Evolutionary conservation across 306 rosid species (phyloP).

Genomic region (Carpinus viminea): DNA sequence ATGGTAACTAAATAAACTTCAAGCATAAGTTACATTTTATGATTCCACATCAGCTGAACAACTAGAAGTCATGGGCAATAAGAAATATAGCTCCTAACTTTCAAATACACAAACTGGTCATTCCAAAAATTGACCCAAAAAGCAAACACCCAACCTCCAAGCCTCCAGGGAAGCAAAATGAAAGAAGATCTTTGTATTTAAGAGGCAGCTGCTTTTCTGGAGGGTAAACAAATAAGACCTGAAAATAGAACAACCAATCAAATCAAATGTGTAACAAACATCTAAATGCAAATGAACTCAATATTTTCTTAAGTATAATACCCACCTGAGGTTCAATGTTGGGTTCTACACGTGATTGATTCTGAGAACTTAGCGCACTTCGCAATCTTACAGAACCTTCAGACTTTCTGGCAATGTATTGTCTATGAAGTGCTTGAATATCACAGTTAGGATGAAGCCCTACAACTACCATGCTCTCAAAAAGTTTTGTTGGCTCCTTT

Average conservation of each 20-base stretch:
- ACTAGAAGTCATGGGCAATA: not conserved
- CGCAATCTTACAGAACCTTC: slow-evolving; percentile 71
- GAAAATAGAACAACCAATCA: slow-evolving; percentile 17
- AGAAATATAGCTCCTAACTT: not conserved
- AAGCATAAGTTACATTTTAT: not conserved
- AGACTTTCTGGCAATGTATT: slow-evolving; percentile 57
- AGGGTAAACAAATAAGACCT: slow-evolving; percentile 92
- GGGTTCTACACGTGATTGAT: slow-evolving; percentile 76
- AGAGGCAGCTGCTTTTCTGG: slow-evolving; percentile 83
- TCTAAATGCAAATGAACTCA: slow-evolving; percentile 7
- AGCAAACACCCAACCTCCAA: slow-evolving; percentile 66
- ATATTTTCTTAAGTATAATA: slow-evolving; percentile 7
- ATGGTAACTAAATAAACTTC: slow-evolving; percentile 1
- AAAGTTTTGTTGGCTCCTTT: slow-evolving; percentile 84
- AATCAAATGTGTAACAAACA: not conserved
- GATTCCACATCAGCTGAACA: not conserved
- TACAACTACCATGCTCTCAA: slow-evolving; percentile 90
- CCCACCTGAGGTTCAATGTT: slow-evolving; percentile 90
- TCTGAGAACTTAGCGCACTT: slow-evolving; percentile 63
- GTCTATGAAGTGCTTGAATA: slow-evolving; percentile 73
- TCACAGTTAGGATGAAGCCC: slow-evolving; percentile 97
- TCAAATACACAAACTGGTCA: not conserved
- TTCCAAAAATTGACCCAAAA: slow-evolving; percentile 3
- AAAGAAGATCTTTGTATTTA: slow-evolving; percentile 84
- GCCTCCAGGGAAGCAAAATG: slow-evolving; percentile 96